Percentiles rank a stretch among this genome's conserved stretches.
phyloP scores from a whole-genome alignment of 2,329 filamentous ascomycete genomes.

The Podosphaera xanthii region DNA sequence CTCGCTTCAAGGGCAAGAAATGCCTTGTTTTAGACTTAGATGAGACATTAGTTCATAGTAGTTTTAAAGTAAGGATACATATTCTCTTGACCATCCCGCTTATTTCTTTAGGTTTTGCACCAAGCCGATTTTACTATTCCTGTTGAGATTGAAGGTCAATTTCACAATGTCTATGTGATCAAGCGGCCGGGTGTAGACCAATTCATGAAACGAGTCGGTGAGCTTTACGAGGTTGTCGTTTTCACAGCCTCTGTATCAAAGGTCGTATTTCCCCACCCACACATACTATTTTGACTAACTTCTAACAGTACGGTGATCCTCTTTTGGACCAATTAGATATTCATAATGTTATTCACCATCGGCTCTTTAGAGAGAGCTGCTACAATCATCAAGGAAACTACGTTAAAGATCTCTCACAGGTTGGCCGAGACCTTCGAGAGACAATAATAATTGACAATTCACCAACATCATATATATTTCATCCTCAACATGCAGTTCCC shows the following conservation, averaged over 20 bases:
- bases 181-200: slow-evolving; percentile 96
- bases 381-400: slow-evolving; percentile 99
- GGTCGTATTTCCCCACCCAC: slow-evolving; percentile 22
- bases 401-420: slow-evolving; percentile 94
- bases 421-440: slow-evolving; percentile 83
- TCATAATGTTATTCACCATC: slow-evolving; percentile 85
- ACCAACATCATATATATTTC: slow-evolving; percentile 97
- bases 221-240: slow-evolving; percentile 94
- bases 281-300: slow-evolving; percentile 3
- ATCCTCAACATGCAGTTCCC: slow-evolving; percentile 92
- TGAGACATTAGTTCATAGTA: slow-evolving; percentile 93
- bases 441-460: slow-evolving; percentile 99
- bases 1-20: slow-evolving; percentile 68
- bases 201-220: slow-evolving; percentile 96
- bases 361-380: slow-evolving; percentile 92
- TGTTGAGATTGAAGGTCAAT: slow-evolving; percentile 95
- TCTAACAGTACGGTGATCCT: slow-evolving; percentile 68
- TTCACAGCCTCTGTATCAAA: slow-evolving; percentile 98
- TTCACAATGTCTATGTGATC: slow-evolving; percentile 98
- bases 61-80: slow-evolving; percentile 64
- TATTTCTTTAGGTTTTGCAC: slow-evolving; percentile 51
- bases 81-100: slow-evolving; percentile 1
- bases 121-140: slow-evolving; percentile 98
- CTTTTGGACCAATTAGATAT: slow-evolving; percentile 92
- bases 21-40: slow-evolving; percentile 89